A percentile compares a stretch with the other conserved stretches of the same genome.
These are phyloP conservation scores for Helminthosporium solani DNA, from an alignment of 2,329 filamentous ascomycete species.

Conservation along the genomic window DNA sequence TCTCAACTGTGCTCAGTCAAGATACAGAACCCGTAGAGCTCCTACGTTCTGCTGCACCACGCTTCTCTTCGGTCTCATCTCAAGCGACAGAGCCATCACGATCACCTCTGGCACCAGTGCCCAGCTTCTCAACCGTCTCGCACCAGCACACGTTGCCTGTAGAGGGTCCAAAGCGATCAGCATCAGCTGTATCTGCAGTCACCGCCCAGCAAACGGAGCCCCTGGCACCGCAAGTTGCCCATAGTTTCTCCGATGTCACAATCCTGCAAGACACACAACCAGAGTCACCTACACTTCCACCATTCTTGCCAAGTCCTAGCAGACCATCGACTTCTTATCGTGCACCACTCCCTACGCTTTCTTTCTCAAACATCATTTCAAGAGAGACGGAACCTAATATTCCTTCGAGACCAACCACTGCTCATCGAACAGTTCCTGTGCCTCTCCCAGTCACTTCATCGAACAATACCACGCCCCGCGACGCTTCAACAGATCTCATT, in stretches of 20 bases:
- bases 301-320: slow-evolving; percentile 35
- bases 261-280: slow-evolving; percentile 35
- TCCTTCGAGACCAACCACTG: slow-evolving; percentile 33
- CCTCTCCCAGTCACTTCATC: slow-evolving; percentile 37
- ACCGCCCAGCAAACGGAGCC: slow-evolving; percentile 34
- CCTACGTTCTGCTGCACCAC: slow-evolving; percentile 12
- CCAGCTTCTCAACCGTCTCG: slow-evolving; percentile 8
- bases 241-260: slow-evolving; percentile 29
- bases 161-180: slow-evolving; percentile 16
- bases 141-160: slow-evolving; percentile 17
- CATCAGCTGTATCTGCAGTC: slow-evolving; percentile 25
- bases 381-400: slow-evolving; percentile 32
- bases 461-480: slow-evolving; percentile 38
- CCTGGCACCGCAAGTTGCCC: slow-evolving; percentile 6
- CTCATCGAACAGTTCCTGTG: slow-evolving; percentile 22
- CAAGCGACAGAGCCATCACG: slow-evolving; percentile 27
- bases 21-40: slow-evolving; percentile 28
- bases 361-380: slow-evolving; percentile 28
- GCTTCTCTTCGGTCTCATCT: slow-evolving; percentile 21
- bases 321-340: slow-evolving; percentile 34
- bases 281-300: slow-evolving; percentile 37
- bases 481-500: slow-evolving; percentile 3
- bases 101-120: slow-evolving; percentile 6
- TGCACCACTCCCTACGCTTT: slow-evolving; percentile 15
- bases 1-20: slow-evolving; percentile 22